phyloP scores from a whole-genome alignment of 371 early-diverging fungal species.

The Basidiobolus meristosporus region DNA sequence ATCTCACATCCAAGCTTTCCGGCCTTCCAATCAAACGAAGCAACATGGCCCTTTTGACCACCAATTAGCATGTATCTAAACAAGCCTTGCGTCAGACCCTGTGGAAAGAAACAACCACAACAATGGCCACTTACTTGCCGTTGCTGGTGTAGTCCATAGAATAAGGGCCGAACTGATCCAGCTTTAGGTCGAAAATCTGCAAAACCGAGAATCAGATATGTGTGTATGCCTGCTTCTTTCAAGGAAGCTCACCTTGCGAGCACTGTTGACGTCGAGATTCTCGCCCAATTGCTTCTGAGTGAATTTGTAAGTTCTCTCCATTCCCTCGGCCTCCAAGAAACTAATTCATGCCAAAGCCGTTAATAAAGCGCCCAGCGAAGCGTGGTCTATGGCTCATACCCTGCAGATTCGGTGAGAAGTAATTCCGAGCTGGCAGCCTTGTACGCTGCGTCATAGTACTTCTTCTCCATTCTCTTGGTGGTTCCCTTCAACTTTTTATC shows the following conservation, averaged over 20 bases:
- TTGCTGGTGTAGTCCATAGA: conserved; percentile 75
- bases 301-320: conserved; percentile 77
- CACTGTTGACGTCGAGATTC: conserved; percentile 60
- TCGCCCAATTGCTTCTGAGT: conserved; percentile 56
- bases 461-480: conserved; percentile 31
- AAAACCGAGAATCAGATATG: neutral
- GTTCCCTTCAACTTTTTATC: conserved; percentile 42
- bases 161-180: conserved; percentile 82
- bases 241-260: conserved; percentile 35
- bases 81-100: neutral
- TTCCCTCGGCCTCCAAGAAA: conserved; percentile 69
- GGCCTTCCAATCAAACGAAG: conserved; percentile 84
- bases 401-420: conserved; percentile 54
- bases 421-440: conserved; percentile 62
- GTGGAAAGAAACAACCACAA: neutral
- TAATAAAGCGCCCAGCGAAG: neutral
- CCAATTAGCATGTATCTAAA: conserved; percentile 62
- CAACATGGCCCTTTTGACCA: conserved; percentile 81
- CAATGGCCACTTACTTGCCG: conserved; percentile 27
- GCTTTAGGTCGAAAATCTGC: conserved; percentile 58
- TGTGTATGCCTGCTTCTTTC: neutral
- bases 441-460: conserved; percentile 40
- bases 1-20: conserved; percentile 70
- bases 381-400: conserved; percentile 7
- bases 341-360: conserved; percentile 2